Base-by-base conservation (phyloP, 306 rosid genomes). In the Cercis canadensis region DNA sequence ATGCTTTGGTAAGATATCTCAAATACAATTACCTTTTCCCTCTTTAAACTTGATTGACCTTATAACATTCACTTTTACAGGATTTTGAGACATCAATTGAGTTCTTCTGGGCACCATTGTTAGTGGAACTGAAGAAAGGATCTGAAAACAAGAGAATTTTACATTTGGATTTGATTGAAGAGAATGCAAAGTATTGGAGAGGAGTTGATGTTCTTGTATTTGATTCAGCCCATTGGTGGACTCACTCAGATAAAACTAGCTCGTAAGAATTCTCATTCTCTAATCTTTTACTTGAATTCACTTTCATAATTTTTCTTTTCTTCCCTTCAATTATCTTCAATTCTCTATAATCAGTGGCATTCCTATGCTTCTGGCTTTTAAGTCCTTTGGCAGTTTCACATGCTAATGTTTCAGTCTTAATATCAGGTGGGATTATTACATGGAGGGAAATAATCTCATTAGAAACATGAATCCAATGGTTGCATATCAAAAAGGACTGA, bases 151-250 rank as follows among this genome's bases (percentile, higher is more conserved):
- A 94, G 82, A 89, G 96, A 79, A 33, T 90, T 63, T 47, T 91
- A 33, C 95, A 89, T 72, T 82, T 94, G 83, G 99, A 94, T 82
- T 72, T 72, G 88, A 94, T 94, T 58, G 98, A 94, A 85, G 92
- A 94, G 70, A 94, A 94, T 75, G 96, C 95, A 13, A 87, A 77
- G 88, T 89, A 87, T 72, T 94, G 98, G 98, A 89, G 71, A 71
- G 98, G 97, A 65, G 98, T 66, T 63, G 96, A 94, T 62, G 24
- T 94, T 66, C 97, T 94, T 17, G 90, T 89, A 36, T 94, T 94
- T 69, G 98, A 90, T 85, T 94, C 98, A 52, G 98, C 98, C 18
- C 97, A 94, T 80, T 91, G 99, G 99, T 94, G 97, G 99, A 90
- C 99, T 86, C 99, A 94, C 79, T 89, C 95, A 32, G 95, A 85